Evolutionary conservation across 2,329 filamentous ascomycete species (phyloP).

Genomic region (Alternaria postmessia): DNA sequence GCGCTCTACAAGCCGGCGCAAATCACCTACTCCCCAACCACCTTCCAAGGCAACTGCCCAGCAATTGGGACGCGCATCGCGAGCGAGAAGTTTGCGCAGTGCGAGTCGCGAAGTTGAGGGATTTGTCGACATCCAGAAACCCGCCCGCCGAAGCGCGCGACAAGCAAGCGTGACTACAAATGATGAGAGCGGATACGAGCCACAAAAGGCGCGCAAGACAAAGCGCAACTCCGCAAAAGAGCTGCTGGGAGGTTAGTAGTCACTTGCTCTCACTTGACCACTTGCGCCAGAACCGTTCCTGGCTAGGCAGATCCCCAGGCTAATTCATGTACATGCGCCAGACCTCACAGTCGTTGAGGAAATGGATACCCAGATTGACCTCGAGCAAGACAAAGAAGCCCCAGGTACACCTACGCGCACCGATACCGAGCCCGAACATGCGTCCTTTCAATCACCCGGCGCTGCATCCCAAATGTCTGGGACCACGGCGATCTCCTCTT

Average conservation of each 20-base stretch:
- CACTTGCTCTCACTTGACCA: neutral
- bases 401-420: slow-evolving; percentile 35
- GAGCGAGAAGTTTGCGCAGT: slow-evolving; percentile 48
- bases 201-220: slow-evolving; percentile 25
- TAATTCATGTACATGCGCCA: slow-evolving; percentile 22
- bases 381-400: slow-evolving; percentile 22
- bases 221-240: slow-evolving; percentile 35
- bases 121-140: slow-evolving; percentile 25
- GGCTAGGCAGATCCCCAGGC: slow-evolving; percentile 8
- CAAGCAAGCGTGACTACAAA: slow-evolving; percentile 39
- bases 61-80: slow-evolving; percentile 35
- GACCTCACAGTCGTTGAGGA: slow-evolving; percentile 49
- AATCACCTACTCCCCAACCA: slow-evolving; percentile 42
- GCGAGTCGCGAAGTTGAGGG: slow-evolving; percentile 51
- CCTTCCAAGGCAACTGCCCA: slow-evolving; percentile 27
- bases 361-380: slow-evolving; percentile 32
- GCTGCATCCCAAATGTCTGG: slow-evolving; percentile 55
- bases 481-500: slow-evolving; percentile 57
- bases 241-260: slow-evolving; percentile 39
- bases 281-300: neutral
- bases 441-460: slow-evolving; percentile 44
- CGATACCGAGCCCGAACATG: slow-evolving; percentile 14
- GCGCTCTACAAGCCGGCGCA: slow-evolving; percentile 47
- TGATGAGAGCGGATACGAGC: slow-evolving; percentile 36
- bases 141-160: slow-evolving; percentile 36